Evolutionary conservation across 495 filamentous ascomycete species (phyloP), one percentile per base, ranked within the genome.

Genomic region (Daldinia caldariorum): DNA sequence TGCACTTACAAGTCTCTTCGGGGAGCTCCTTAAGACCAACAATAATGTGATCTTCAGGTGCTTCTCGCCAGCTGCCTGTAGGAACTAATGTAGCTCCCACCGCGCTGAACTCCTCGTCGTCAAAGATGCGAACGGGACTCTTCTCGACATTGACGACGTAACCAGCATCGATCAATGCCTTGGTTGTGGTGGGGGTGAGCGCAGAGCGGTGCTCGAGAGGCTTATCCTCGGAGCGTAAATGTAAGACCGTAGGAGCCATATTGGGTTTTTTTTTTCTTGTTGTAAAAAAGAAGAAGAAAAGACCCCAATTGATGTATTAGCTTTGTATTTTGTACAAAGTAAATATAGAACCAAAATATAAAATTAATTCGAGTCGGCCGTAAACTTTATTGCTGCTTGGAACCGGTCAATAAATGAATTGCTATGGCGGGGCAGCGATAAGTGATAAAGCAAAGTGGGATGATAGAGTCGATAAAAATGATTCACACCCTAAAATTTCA

Each of bases 11-110:
- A 35, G 89, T 88, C 72, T 97, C 91, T 75, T 96, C 93, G 6
- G 92, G 92, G 14, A 97, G 85, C 83, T 97, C 95, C 86, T 99
- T 99, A 54, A 99, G 85, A 39, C 95, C 94, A 66, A 97, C 85
- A 72, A 97, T 92, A 74, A 93, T 92, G 74, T 94, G 88, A 63
- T 93, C 88, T 69, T 85, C 82, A 22, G 95, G 93, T 0, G 89
- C 92, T 59, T 86, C 79, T 16, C 77, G 83, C 94, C 95, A 98
- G 51, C 88, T 92, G 32, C 91, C 89, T 73, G 92, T 90, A 14
- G 89, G 88, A 5, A 97, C 91, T n/a, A 97, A 83, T 4, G 82
- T 89, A 29, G 89, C 91, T 34, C 93, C 94, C 18, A 88, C 83
- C 18, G 76, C 79, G 71, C 82, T 82, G 66, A 88, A 90, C 74